Base-by-base conservation (phyloP, 2,329 filamentous ascomycete species). In the Parafenestella ontariensis region DNA sequence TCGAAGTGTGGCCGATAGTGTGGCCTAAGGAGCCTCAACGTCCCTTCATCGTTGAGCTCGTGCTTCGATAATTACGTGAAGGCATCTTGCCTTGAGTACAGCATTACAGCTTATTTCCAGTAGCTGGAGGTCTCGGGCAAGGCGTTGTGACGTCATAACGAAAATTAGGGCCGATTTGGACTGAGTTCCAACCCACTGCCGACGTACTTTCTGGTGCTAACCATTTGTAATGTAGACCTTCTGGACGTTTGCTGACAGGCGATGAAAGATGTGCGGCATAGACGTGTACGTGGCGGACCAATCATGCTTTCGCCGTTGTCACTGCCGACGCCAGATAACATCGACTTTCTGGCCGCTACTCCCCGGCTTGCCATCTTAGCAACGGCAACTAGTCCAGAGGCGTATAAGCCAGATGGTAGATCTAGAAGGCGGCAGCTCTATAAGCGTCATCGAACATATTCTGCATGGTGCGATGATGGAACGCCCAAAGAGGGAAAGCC, bases 401-500 rank as follows among this genome's bases (percentile, higher is more conserved):
- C 31, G 44, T 21, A 13, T 31, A 52, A 52, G 48, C 46, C 21
- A 31, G 1, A 18, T 21, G 43, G n/a, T 53, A 50, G 42, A 49
- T 5, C 40, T 51, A 42, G 44, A 45, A 15, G 37, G n/a, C 46
- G 47, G 45, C 44, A 52, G 20, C 21, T 47, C 58, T 59, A 45
- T 56, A 61, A 56, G 52, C 64, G 62, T 66, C 62, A 66, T 66
- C 54, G 54, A 55, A 49, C 40, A 31, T 33, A 10, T 37, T 42
- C 42, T 44, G 39, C 46, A 33, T 43, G 37, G 34, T 29, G 37
- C 47, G 43, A 54, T 59, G 54, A 56, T 60, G 56, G n/a, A n/a
- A 54, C 37, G 41, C 46, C 46, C 15, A 33, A 57, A 10, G 36
- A 21, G 23, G 17, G 20, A 11, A 18, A 18, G 5, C 18, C 3